Conservation (phyloP, 257 asterid species). For the Schizonepeta tenuifolia region DNA sequence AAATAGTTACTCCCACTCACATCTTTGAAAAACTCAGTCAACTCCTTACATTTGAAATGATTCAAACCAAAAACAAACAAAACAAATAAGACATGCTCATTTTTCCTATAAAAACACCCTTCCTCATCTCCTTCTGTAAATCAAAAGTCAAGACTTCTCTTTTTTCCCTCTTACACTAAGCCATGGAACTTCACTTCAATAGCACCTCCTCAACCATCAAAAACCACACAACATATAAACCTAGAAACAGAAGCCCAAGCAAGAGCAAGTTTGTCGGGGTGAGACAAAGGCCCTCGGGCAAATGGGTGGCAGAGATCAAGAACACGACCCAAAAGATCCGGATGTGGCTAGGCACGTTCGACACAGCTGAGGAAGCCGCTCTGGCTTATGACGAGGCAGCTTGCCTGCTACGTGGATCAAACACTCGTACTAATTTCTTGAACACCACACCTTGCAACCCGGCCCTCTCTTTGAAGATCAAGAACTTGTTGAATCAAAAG, state of each 20-base stretch:
- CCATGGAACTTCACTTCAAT: conserved; percentile 59
- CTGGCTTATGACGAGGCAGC: conserved; percentile 90
- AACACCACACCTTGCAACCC: conserved; percentile 66
- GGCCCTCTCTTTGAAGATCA: conserved; percentile 73
- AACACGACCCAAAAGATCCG: conserved; percentile 90
- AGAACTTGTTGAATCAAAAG: conserved; percentile 71
- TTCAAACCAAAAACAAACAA: conserved; percentile 40
- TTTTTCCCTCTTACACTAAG: not conserved
- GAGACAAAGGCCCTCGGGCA: conserved; percentile 86
- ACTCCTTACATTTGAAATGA: conserved; percentile 30
- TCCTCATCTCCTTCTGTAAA: conserved; percentile 30
- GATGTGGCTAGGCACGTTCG: conserved; percentile 90
- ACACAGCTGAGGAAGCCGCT: conserved; percentile 91
- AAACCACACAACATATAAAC: conserved; percentile 7
- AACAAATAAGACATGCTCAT: conserved; percentile 40
- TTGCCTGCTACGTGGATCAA: conserved; percentile 79
- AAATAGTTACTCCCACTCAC: conserved; percentile 9
- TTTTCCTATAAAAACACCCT: conserved; percentile 43
- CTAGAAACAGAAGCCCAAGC: conserved; percentile 40
- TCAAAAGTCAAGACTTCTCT: conserved; percentile 5
- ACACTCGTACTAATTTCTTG: conserved; percentile 72
- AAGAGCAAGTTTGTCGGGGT: conserved; percentile 78
- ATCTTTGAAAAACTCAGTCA: conserved; percentile 62
- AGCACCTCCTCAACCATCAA: conserved; percentile 22
- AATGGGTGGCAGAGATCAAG: conserved; percentile 92